Evolutionary conservation across 352 stramenopile genomes (phyloP), one percentile per base, ranked within the genome.

Genomic region (Pythium dissotocum): DNA sequence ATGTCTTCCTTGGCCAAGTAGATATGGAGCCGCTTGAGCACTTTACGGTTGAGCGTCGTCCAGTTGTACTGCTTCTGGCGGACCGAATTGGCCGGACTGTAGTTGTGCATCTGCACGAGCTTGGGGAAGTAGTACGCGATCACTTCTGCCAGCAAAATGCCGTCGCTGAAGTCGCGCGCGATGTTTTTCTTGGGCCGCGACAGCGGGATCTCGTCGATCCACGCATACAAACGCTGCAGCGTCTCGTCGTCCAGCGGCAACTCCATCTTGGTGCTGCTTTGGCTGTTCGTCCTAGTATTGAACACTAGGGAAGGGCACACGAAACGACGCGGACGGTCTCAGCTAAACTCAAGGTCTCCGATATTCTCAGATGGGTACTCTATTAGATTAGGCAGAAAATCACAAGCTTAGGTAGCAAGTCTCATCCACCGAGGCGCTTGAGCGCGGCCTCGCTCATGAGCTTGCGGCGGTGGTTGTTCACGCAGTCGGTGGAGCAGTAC

Each of bases 31-130:
- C 80, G 91, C 76, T 85, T 90, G 51, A 98, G 76, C 57, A 97
- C 91, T 71, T 97, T 95, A 26, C 87, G 82, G 70, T 98, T 98
- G 36, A 98, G 79, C 36, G 96, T 98, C 60, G 92, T 94, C 91
- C 93, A 98, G 73, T 99, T 99, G 80, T 98, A 98, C 58, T 98
- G 78, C 77, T 99, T 98, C 72, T 98, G 95, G 53, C 82, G 83
- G 57, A 95, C 76, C 28, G 89, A 93, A 75, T 98, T 98, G 10
- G 94, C 94, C 6, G 93, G 73, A 62, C 85, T 94, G 83, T 99
- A 99, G 78, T 99, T 99, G 79, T 99, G 96, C 77, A 99, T 88
- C 68, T 99, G 90, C 46, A 98, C 96, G 52, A 98, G 67, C 71
- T 97, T 96, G 30, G 96, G 96, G 67, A 98, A 98, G 79, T 98